phyloP scores from a whole-genome alignment of 2,329 filamentous ascomycete genomes.

The Sporothrix euskadiensis region DNA sequence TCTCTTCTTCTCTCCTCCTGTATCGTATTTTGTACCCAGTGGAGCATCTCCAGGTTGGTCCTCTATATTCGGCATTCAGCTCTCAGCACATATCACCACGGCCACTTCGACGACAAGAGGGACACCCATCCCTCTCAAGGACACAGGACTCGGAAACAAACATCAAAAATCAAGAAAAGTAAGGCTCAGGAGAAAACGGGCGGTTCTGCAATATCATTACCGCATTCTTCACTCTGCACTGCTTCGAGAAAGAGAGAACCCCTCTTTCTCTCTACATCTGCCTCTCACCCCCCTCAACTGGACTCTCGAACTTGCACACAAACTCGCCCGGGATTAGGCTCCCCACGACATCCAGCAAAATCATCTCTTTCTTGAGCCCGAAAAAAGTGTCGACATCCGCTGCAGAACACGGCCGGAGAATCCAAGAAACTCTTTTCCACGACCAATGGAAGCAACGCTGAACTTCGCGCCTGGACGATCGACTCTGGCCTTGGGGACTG shows the following conservation, averaged over 20 bases:
- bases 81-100: not conserved
- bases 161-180: not conserved
- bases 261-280: not conserved
- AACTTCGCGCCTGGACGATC: conserved; percentile 26
- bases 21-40: not conserved
- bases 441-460: conserved; percentile 24
- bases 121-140: not conserved
- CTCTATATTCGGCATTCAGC: not conserved
- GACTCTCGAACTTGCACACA: not conserved
- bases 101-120: not conserved
- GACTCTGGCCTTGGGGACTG: conserved; percentile 24
- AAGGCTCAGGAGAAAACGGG: not conserved
- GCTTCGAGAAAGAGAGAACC: not conserved
- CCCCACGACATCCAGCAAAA: not conserved
- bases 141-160: not conserved
- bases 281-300: not conserved
- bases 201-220: not conserved
- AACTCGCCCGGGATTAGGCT: not conserved
- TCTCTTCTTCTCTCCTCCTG: too few species aligned
- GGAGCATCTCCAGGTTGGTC: not conserved
- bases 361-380: not conserved
- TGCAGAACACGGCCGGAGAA: not conserved
- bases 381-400: not conserved
- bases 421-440: not conserved
- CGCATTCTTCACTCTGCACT: not conserved